phyloP scores from a whole-genome alignment of 805 yeast genomes.

The Clavispora santaluciae region DNA sequence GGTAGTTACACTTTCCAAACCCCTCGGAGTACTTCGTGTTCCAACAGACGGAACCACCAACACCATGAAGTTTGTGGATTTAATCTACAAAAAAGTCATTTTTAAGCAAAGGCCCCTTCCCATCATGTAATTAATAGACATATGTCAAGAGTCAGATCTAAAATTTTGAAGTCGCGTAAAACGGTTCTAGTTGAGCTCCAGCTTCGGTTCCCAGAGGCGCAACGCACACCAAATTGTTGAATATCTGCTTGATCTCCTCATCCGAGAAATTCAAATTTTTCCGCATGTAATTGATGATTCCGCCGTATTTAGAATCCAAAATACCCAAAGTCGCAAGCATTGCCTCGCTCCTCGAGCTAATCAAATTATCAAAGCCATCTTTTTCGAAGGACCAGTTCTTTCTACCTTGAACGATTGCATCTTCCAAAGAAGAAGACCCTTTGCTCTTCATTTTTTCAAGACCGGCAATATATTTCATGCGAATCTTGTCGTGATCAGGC shows the following conservation, averaged over 20 bases:
- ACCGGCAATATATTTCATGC: constrained; percentile 28
- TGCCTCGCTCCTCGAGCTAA: constrained; percentile 63
- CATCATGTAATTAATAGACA: constrained; percentile 48
- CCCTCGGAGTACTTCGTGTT: constrained; percentile 58
- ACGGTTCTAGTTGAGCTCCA: neutral
- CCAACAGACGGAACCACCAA: constrained; percentile 20
- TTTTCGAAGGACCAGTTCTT: constrained; percentile 37
- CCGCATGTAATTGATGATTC: constrained; percentile 45
- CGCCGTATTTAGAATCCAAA: constrained; percentile 50
- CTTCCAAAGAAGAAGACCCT: constrained; percentile 18
- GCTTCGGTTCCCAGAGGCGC: neutral
- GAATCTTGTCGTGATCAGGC: constrained; percentile 43
- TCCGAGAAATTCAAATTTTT: constrained; percentile 39
- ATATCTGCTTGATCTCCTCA: constrained; percentile 36
- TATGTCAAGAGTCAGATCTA: neutral
- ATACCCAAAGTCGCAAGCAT: constrained; percentile 60
- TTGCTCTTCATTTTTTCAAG: constrained; percentile 28
- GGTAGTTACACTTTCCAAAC: constrained; percentile 54
- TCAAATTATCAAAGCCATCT: constrained; percentile 55
- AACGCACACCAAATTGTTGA: constrained; percentile 8
- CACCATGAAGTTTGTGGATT: constrained; percentile 51
- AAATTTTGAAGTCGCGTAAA: neutral
- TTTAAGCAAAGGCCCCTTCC: constrained; percentile 73
- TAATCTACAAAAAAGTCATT: constrained; percentile 53
- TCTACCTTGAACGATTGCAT: constrained; percentile 32